Conservation (phyloP, 1,139 yeast genomes). For the Suhomyces wounanorum region DNA sequence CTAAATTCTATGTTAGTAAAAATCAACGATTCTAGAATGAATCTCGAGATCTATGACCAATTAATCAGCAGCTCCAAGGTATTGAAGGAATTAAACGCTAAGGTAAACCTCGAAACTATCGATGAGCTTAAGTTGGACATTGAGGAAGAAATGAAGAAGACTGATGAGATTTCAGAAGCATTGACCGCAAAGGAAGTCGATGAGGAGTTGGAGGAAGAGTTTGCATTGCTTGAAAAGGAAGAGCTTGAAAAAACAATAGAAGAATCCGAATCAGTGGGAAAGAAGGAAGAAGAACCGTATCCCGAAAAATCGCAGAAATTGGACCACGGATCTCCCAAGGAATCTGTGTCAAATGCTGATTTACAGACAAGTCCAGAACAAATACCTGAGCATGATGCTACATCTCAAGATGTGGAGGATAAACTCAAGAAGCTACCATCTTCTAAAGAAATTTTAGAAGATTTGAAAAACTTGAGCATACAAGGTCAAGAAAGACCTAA, state of each 20-base stretch:
- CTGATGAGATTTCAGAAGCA: conserved; percentile 32
- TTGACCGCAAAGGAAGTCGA: conserved; percentile 25
- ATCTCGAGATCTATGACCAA: conserved; percentile 39
- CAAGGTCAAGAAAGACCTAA: background rate
- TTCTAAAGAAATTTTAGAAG: conserved; percentile 1
- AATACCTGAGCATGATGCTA: too few relatives aligned
- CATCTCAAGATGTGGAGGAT: background rate
- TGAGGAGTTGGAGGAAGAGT: conserved; percentile 23
- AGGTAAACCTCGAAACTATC: conserved; percentile 32
- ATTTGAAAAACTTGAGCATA: conserved; percentile 4
- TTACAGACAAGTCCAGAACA: too few relatives aligned
- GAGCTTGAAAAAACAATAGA: background rate
- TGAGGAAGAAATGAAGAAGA: conserved; percentile 37
- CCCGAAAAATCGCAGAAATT: background rate
- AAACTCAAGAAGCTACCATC: background rate
- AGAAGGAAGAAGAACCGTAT: background rate
- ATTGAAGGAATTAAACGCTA: conserved; percentile 35
- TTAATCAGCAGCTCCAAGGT: conserved; percentile 37
- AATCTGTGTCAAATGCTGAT: too few relatives aligned
- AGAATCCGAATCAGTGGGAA: conserved; percentile 1
- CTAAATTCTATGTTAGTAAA: conserved; percentile 41
- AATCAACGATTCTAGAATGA: conserved; percentile 51
- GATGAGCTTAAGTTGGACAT: conserved; percentile 42
- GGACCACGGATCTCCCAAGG: background rate
- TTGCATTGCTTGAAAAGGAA: conserved; percentile 11